These are phyloP conservation scores for rapeseed (Brassica napus) DNA, from an alignment of 345 rosid species.

Conservation along the genomic window DNA sequence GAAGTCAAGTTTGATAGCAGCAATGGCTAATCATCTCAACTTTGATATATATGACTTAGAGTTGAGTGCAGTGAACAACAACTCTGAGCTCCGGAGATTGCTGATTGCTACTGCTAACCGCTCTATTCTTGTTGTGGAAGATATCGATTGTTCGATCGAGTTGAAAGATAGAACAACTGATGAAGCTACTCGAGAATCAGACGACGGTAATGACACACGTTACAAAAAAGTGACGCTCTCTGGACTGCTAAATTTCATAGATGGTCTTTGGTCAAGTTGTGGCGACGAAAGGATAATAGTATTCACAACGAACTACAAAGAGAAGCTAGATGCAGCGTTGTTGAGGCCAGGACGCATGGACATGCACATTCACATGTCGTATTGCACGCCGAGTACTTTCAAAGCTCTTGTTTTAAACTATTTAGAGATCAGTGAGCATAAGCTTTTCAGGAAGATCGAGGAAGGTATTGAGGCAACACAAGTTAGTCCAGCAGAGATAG, in stretches of 20 bases:
- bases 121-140: not conserved
- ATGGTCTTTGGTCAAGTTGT: not conserved
- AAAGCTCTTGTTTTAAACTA: conserved; percentile 43
- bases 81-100: not conserved
- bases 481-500: conserved; percentile 54
- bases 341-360: conserved; percentile 70
- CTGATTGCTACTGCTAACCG: not conserved
- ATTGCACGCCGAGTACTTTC: conserved; percentile 45
- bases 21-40: not conserved
- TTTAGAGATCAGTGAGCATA: conserved; percentile 35
- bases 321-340: conserved; percentile 52
- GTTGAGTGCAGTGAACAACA: not conserved
- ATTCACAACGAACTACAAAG: not conserved
- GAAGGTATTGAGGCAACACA: conserved; percentile 23
- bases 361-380: conserved; percentile 61
- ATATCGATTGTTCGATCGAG: not conserved
- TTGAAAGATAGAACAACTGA: not conserved
- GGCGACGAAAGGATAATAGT: not conserved
- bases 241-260: not conserved
- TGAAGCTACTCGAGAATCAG: not conserved
- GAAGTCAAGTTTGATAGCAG: not conserved
- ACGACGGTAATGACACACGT: not conserved
- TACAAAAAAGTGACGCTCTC: not conserved
- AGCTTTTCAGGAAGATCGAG: conserved; percentile 39
- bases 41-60: not conserved